Evolutionary conservation across 257 asterid genomes (phyloP).

Genomic region (Solanum chmielewskii): DNA sequence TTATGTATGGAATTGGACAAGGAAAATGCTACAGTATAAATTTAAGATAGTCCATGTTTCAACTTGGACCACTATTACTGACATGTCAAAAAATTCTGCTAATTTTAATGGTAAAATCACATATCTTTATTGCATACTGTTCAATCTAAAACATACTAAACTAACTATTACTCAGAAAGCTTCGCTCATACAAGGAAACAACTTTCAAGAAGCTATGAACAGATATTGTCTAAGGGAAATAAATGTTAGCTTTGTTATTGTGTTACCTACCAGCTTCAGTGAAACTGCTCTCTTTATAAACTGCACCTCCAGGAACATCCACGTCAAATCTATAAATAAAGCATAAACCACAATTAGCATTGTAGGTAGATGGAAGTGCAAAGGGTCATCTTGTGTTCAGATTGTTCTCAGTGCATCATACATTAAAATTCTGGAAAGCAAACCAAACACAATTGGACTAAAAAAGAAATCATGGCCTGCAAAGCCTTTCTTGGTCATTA

Average conservation of each 20-base stretch:
- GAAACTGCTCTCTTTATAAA: slow-evolving; percentile 89
- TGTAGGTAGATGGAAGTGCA: neutral
- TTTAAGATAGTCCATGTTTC: neutral
- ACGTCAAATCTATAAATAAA: slow-evolving; percentile 56
- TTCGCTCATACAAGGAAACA: neutral
- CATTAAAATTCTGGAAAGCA: neutral
- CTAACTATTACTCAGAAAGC: neutral
- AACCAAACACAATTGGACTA: neutral
- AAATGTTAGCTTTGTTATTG: neutral
- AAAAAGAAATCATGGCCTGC: neutral
- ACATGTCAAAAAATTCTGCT: neutral
- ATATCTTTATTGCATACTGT: neutral
- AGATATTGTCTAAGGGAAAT: neutral
- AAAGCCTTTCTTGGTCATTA: neutral
- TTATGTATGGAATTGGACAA: neutral
- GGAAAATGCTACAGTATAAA: neutral
- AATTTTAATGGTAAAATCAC: neutral
- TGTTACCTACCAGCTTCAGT: slow-evolving; percentile 55
- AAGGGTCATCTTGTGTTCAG: neutral
- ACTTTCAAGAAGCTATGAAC: neutral
- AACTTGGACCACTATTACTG: neutral
- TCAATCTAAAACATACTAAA: neutral
- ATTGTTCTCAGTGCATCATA: neutral
- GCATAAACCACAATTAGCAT: neutral
- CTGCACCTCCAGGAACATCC: slow-evolving; percentile 95